Conservation (phyloP, 768 basidiomycete species). For the Crassisporium funariophilum region DNA sequence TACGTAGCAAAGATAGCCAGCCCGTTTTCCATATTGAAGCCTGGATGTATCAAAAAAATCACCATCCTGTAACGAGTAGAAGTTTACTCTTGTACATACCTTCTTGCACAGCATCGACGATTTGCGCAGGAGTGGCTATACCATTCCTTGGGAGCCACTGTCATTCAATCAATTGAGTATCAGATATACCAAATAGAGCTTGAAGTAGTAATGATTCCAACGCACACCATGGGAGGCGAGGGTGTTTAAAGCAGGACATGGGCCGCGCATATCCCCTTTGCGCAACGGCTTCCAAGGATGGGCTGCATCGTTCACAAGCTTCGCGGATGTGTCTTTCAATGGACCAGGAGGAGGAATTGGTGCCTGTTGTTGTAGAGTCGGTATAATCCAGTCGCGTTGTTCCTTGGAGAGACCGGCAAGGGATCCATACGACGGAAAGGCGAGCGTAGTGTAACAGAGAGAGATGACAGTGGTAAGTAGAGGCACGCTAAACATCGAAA, state of each 20-base stretch:
- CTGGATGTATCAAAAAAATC: background rate
- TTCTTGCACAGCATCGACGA: background rate
- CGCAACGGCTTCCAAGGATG: constrained; percentile 20
- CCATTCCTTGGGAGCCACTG: background rate
- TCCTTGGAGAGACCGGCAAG: too few relatives aligned
- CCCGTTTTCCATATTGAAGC: constrained; percentile 17
- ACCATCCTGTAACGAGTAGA: background rate
- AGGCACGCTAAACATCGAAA: too few relatives aligned
- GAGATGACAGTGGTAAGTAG: too few relatives aligned
- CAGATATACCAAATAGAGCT: background rate
- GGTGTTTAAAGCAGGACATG: constrained; percentile 20
- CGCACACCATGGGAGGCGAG: constrained; percentile 19
- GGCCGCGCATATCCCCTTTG: constrained; percentile 15
- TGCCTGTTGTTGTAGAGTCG: too few relatives aligned
- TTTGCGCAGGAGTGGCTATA: background rate
- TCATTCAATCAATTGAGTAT: background rate
- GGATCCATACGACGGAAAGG: too few relatives aligned
- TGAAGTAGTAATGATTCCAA: background rate
- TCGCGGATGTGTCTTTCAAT: constrained; percentile 15
- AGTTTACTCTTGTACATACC: too few relatives aligned
- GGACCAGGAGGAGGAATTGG: constrained; percentile 13
- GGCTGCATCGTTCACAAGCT: constrained; percentile 19
- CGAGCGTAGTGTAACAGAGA: too few relatives aligned
- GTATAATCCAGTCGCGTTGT: too few relatives aligned
- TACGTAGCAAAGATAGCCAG: constrained; percentile 19